Evolutionary conservation across 352 stramenopile genomes (phyloP), one percentile per base, ranked within the genome.

Genomic region (Pythium aquatile): DNA sequence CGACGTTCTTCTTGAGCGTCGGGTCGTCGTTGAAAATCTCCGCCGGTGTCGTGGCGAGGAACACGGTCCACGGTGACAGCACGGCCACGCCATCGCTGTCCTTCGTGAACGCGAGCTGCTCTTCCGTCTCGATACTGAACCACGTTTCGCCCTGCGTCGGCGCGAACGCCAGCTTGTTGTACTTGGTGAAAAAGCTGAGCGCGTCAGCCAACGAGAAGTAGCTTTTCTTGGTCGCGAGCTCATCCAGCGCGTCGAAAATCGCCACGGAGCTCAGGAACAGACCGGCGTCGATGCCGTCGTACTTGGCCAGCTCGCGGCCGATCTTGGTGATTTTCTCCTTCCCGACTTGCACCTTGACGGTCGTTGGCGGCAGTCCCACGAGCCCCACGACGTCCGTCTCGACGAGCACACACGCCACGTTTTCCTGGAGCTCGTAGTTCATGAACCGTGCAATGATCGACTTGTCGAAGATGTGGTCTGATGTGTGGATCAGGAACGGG

Each of bases 81-180:
- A 85, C 77, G 2, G 81, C 70, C 4, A 86, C 73, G 32, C 80
- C 80, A 51, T 91, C 79, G 47, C 71, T 89, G 67, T 93, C 81
- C 68, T 89, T 76, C 26, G 82, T 93, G 58, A 85, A 90, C 16
- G 81, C 84, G 47, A 91, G 69, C 60, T 93, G 84, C 70, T 91
- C 82, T 69, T 91, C 75, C 7, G 84, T 91, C 73, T 93, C 84
- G 62, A 93, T 90, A 61, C 84, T 90, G 47, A 93, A 90, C 84
- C 84, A 93, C 37, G 83, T 90, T 53, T 90, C 80, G 49, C 84
- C 84, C 16, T 78, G 75, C 0, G 84, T 93, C 29, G 79, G 65
- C 29, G 87, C 65, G 52, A 87, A 91, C 46, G 76, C 78, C 51
- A 93, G 66, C 11, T 81, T 82, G 61, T 87, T 84, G 58, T 74